These are phyloP conservation scores for Podospora didyma DNA, from an alignment of 495 filamentous ascomycete genomes.

Conservation along the genomic window DNA sequence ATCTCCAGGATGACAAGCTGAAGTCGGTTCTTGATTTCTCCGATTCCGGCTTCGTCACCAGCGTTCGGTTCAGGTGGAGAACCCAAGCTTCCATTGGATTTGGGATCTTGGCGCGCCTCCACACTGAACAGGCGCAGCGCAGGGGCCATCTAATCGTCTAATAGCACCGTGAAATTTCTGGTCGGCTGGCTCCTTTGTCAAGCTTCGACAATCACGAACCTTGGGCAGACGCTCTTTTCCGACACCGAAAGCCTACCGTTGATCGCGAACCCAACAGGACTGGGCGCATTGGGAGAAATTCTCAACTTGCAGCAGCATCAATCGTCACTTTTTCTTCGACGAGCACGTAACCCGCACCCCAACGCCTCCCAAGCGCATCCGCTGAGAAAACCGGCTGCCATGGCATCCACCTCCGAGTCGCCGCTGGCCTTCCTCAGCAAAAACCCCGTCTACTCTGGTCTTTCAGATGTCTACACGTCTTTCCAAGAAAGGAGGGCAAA, in stretches of 20 bases:
- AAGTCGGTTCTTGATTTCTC: conserved; percentile 13
- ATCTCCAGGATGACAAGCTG: background rate
- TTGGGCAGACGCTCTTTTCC: conserved; percentile 4
- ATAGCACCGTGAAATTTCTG: conserved; percentile 30
- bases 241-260: conserved; percentile 8
- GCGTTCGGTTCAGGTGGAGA: background rate
- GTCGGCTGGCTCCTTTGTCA: conserved; percentile 21
- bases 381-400: conserved; percentile 25
- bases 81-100: background rate
- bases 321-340: background rate
- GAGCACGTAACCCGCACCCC: background rate
- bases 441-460: conserved; percentile 63
- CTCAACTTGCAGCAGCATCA: background rate
- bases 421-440: conserved; percentile 63
- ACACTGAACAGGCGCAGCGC: background rate
- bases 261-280: background rate
- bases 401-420: conserved; percentile 46
- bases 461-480: conserved; percentile 73
- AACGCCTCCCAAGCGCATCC: conserved; percentile 12
- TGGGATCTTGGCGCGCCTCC: background rate
- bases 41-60: conserved; percentile 4
- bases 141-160: conserved; percentile 11
- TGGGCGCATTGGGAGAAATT: background rate
- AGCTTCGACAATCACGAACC: conserved; percentile 2
- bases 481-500: conserved; percentile 83